Base-by-base conservation (phyloP, 1,284 basidiomycete species). In the Vanrija pseudolonga region DNA sequence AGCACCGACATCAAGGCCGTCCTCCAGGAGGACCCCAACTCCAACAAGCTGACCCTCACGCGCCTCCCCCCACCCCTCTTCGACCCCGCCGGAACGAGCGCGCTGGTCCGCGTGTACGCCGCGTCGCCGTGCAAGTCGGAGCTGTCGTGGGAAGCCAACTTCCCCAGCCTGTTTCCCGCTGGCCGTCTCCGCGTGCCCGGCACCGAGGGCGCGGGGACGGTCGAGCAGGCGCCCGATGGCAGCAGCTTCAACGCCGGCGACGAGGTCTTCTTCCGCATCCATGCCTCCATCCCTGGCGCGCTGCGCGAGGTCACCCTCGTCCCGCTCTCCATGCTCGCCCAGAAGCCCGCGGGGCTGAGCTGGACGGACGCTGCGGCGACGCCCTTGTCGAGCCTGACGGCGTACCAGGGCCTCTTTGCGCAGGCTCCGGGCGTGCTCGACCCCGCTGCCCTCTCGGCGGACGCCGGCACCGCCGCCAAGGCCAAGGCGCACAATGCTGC, bases 171-270 rank as follows among this genome's bases (percentile, higher is more conserved):
- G 18, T 51, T 44, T 49, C 17, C 17, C 12, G 5, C 45, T 6
- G 19, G 36, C 14, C 17, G 20, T 19, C 28, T 44, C 26, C 53
- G 57, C 45, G 45, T 59, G n/a, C 57, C 51, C 12, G 57, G 57
- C 5, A 56, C 57, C 2, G 57, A 59, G 47, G 53, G 57, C 17
- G 54, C 57, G 6, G 57, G 57, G 15, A 38, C 53, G 18, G 41
- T 59, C 22, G 42, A 38, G 15, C 4, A n/a, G 9, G 52, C 41
- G 9, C 47, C 51, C 2, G n/a, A 14, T 0, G 28, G 47, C 7
- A 24, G 19, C 0, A 20, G 41, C 11, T 53, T 53, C 38, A 45
- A 47, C 22, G 9, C 17, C 3, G 57, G 57, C 42, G 51, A 59
- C 45, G 45, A 40, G 17, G 54, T 56, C 45, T 47, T 56, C 26